Evolutionary conservation across 805 yeast species (phyloP), one percentile per base, ranked within the genome.

Genomic region (Kodamaea laetipori): DNA sequence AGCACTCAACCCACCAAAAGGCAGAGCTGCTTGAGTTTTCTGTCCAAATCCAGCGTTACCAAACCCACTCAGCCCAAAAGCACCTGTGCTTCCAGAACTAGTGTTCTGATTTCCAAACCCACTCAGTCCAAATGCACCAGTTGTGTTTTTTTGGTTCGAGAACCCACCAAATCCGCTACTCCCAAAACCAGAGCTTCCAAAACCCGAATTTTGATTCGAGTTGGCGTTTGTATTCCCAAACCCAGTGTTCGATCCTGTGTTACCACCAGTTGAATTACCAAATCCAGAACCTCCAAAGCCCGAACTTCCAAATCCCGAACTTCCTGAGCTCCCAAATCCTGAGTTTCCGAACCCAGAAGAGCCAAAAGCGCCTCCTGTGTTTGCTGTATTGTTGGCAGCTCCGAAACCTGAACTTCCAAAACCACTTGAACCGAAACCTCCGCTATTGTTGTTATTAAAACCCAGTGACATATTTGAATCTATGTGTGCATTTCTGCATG

Each of bases 261-360:
- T n/a, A n/a, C n/a, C n/a, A 15, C 37, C 37, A 6, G 41, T 5
- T 5, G 39, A 8, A 45, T 47, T 28, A 7, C 56, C 54, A 35
- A 52, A 50, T 3, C 55, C 39, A 10, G 54, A 39, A 7, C 57
- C 38, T 7, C 61, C 63, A 46, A 55, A 56, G 4, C 56, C 53
- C 6, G 63, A 21, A 4, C 45, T 39, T 31, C 46, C 51, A 33
- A 21, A 39, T 18, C 36, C 30, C 4, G 36, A 18, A n/a, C 28
- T 25, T 24, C 46, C 52, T 18, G 35, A 28, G n/a, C 34, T 21
- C 6, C 52, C 57, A 39, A 52, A 55, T 21, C 45, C 50, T 13
- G 49, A 25, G 36, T 45, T 28, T 9, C 57, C 56, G 34, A 53
- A 52, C 3, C 55, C 43, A 6, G 56, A 42, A 8, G 57, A 37